Evolutionary conservation across 2,329 filamentous ascomycete species (phyloP), one percentile per base, ranked within the genome.

Genomic region (Drechslerella coelobrocha): DNA sequence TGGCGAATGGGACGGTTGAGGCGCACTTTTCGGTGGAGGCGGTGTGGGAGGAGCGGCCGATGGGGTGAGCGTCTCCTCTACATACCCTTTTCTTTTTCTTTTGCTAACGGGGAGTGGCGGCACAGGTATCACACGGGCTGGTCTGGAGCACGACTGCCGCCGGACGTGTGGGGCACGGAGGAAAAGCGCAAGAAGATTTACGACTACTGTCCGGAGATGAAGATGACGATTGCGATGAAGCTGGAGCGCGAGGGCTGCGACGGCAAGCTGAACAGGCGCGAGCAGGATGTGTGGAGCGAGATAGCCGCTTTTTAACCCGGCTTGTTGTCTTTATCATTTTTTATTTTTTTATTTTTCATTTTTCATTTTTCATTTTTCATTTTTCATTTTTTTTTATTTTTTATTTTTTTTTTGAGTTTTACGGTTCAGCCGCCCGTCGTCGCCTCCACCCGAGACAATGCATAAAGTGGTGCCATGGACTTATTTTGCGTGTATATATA

Each of bases 191-290:
- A 80, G 72, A 82, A 84, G 66, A 82, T 85, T 34, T 85, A 82
- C 81, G 79, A 81, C 21, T 86, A 86, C 76, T 86, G 84, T 69
- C 84, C 84, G 0, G 84, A 86, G 76, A 80, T 86, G 29, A 85
- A 85, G 79, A 83, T 85, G 80, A 72, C 81, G 37, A 76, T 86
- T 29, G 78, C 78, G 52, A 85, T 86, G 84, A 83, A 85, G 72
- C 81, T 81, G 3, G 83, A 82, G 41, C 78, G 81, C 71, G 68
- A 72, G 21, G 61, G 68, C 9, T 72, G 68, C 51, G 66, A 71
- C 45, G 59, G 57, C 27, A 71, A 71, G 54, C 47, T 47, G 17
- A 71, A 71, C 37, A 34, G 66, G 51, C 53, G 60, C 48, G 66
- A 71, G 39, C 51, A 59, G n/a, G 52, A 34, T 4, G 59, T 63